Conservation (phyloP, 2,329 filamentous ascomycete genomes). For the Cordyceps cicadae region DNA sequence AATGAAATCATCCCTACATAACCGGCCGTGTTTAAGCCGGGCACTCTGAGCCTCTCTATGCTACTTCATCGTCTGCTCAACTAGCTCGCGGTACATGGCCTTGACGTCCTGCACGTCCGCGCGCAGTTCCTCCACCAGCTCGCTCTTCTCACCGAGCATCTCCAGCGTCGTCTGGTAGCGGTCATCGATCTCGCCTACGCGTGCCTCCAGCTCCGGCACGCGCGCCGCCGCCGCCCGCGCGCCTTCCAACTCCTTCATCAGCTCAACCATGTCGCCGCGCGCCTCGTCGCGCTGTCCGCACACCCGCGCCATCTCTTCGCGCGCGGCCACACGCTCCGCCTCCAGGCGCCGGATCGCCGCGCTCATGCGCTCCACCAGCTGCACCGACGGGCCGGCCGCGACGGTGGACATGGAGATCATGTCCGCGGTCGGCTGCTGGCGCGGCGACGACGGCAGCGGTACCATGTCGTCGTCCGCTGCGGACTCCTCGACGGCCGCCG, state of each 20-base stretch:
- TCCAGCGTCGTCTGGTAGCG: constrained; percentile 88
- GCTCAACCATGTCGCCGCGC: constrained; percentile 75
- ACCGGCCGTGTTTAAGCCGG: background rate
- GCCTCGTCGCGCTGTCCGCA: constrained; percentile 85
- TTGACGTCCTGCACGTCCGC: constrained; percentile 90
- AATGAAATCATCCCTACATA: too few relatives aligned
- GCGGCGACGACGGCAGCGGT: constrained; percentile 32
- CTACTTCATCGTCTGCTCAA: constrained; percentile 71
- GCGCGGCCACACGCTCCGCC: constrained; percentile 79
- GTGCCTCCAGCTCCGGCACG: constrained; percentile 56
- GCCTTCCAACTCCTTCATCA: constrained; percentile 80
- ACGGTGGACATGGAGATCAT: constrained; percentile 84
- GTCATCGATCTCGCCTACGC: constrained; percentile 60
- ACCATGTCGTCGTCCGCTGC: constrained; percentile 25
- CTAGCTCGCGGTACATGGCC: constrained; percentile 88
- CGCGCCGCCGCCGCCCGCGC: constrained; percentile 53
- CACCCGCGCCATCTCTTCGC: constrained; percentile 76
- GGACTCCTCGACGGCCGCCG: background rate
- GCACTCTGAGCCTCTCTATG: background rate
- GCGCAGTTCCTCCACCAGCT: constrained; percentile 82
- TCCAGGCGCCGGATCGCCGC: constrained; percentile 85
- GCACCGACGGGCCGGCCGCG: constrained; percentile 83
- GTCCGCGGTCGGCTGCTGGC: constrained; percentile 58
- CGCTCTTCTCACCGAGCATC: constrained; percentile 94
- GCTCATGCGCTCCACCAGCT: constrained; percentile 93